Evolutionary conservation across 1,284 basidiomycete species (phyloP), one percentile per base, ranked within the genome.

Genomic region (Ustilago vetiveriae): DNA sequence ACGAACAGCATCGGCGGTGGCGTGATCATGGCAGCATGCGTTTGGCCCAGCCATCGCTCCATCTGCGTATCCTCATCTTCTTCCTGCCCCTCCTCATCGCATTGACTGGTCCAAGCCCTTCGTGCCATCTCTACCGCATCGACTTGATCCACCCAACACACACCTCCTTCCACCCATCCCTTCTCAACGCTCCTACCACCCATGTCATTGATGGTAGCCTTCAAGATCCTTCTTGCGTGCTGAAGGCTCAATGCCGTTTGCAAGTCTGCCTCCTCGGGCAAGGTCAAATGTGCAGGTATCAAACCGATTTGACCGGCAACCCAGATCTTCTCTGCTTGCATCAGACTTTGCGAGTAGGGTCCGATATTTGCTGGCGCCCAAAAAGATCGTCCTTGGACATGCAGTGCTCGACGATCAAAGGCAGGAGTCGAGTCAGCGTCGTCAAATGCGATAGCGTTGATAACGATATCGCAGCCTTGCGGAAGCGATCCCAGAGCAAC

Each of bases 301-400:
- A 99, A 85, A 0, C 93, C 92, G 43, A 99, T 98, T 82, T 98
- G 96, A 4, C 96, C 96, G 0, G 96, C 95, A 53, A 98, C 85
- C 75, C 91, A 92, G 9, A 93, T 84, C 3, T 88, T 88, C 49
- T 90, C 86, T 56, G 87, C 88, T 62, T 92, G 92, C 49, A 86
- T 85, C 49, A 98, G 87, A 7, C 92, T 90, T 83, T 99, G 96
- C 0, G 93, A 95, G 82, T 98, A 99, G 2, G 96, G 96, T 29
- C 96, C 96, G 53, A 99, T 98, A 81, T 98, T 98, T 3, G 96
- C 95, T 9, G 96, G 94, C 16, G 95, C 95, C 96, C 96, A 99
- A 82, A 98, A 98, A 80, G 92, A 95, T 49, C 95, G 82, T 14
- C 92, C 88, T 83, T 98, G 96, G 0, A 98, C 94, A 79, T 99